Evolutionary conservation across 257 asterid genomes (phyloP).

Genomic region (Capsicum rhomboideum): DNA sequence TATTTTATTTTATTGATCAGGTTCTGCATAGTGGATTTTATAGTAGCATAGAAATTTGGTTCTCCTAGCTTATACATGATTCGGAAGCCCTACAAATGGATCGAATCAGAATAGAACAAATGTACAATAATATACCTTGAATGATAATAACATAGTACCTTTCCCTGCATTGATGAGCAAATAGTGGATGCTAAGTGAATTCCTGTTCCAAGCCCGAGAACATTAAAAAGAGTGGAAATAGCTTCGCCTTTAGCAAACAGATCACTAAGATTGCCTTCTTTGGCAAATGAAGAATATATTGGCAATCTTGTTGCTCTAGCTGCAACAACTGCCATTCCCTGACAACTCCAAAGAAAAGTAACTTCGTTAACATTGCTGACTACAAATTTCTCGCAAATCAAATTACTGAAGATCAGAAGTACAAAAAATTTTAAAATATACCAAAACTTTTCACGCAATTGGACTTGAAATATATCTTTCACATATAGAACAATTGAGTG

Average conservation of each 20-base stretch:
- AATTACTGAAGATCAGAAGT: not conserved
- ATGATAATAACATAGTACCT: constrained; percentile 39
- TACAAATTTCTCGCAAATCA: not conserved
- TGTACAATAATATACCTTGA: not conserved
- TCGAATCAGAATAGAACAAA: not conserved
- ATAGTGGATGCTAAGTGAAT: constrained; percentile 86
- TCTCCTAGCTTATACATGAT: not conserved
- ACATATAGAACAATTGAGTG: not conserved
- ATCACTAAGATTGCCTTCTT: constrained; percentile 98
- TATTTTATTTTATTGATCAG: not conserved
- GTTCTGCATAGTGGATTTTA: not conserved
- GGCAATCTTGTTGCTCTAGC: constrained; percentile 99
- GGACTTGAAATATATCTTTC: not conserved
- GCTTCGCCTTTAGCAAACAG: constrained; percentile 99
- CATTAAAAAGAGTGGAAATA: constrained; percentile 85
- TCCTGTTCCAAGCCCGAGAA: constrained; percentile 87
- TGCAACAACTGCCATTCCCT: constrained; percentile 99
- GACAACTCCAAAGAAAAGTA: constrained; percentile 19
- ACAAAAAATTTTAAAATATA: not conserved
- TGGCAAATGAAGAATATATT: constrained; percentile 91
- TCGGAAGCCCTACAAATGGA: not conserved
- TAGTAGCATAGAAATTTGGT: not conserved
- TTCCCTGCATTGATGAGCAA: constrained; percentile 86
- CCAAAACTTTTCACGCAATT: not conserved
- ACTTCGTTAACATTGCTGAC: not conserved